Conservation (phyloP, 1,284 basidiomycete genomes). For the Cryptococcus sp. region DNA sequence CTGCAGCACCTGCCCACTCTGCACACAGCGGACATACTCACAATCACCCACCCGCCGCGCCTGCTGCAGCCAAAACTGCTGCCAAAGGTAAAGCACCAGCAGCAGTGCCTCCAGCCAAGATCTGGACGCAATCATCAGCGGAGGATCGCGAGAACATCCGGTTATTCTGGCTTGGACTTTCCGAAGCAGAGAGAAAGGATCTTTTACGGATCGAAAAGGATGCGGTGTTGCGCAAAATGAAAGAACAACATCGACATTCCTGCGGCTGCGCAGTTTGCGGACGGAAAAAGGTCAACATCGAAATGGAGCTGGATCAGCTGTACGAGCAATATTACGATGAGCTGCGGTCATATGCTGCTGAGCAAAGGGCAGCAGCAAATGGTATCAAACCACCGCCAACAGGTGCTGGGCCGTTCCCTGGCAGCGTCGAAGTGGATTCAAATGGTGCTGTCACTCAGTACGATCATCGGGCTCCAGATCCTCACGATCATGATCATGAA, state of each 20-base stretch:
- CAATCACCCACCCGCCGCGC: conserved; percentile 53
- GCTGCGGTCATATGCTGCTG: conserved; percentile 96
- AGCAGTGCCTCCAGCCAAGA: conserved; percentile 55
- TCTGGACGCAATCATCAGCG: conserved; percentile 84
- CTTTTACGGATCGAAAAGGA: conserved; percentile 97
- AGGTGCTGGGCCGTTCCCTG: conserved; percentile 96
- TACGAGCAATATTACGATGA: conserved; percentile 99
- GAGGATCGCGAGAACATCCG: conserved; percentile 96
- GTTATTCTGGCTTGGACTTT: conserved; percentile 91
- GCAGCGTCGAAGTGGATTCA: conserved; percentile 92
- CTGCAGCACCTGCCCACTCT: conserved; percentile 61
- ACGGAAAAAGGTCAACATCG: conserved; percentile 96
- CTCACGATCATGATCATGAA: conserved; percentile 48
- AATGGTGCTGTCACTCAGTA: conserved; percentile 77
- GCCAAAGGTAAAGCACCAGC: conserved; percentile 47
- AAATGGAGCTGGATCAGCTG: conserved; percentile 97
- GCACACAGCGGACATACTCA: conserved; percentile 59
- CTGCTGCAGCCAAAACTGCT: conserved; percentile 24
- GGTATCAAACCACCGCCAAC: conserved; percentile 85
- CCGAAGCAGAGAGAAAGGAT: conserved; percentile 82
- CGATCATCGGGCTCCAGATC: conserved; percentile 57
- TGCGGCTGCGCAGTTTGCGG: conserved; percentile 97
- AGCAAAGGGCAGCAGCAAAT: conserved; percentile 87
- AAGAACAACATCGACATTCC: conserved; percentile 95
- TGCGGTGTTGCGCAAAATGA: conserved; percentile 95